Percentiles rank a stretch among this genome's conserved stretches.
phyloP scores from a whole-genome alignment of 257 asterid genomes.

The Capsicum baccatum region DNA sequence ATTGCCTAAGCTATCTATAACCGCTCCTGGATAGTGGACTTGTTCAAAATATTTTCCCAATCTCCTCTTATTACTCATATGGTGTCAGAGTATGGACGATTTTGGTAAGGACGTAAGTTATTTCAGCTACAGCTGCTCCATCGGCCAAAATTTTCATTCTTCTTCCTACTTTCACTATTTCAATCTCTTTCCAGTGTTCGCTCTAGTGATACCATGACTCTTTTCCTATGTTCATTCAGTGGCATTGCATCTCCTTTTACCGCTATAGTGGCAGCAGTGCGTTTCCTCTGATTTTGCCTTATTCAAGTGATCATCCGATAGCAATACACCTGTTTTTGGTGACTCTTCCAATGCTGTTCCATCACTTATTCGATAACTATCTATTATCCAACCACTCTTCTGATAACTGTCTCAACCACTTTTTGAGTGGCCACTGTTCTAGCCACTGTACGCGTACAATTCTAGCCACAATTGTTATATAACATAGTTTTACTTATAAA shows the following conservation, averaged over 20 bases:
- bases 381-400: not conserved
- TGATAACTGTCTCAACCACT: not conserved
- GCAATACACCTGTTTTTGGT: not conserved
- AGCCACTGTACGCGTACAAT: constrained; percentile 17
- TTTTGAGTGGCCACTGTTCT: constrained; percentile 15
- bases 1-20: not conserved
- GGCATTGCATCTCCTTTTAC: not conserved
- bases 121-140: constrained; percentile 8
- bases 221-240: constrained; percentile 15
- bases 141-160: constrained; percentile 8
- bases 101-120: not conserved
- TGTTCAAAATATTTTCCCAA: not conserved
- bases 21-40: not conserved
- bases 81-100: not conserved
- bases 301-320: not conserved
- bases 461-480: not conserved
- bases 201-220: not conserved
- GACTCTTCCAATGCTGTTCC: constrained; percentile 18
- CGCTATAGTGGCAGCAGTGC: not conserved
- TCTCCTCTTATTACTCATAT: constrained; percentile 17
- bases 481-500: not conserved
- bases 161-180: constrained; percentile 4
- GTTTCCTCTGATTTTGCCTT: not conserved
- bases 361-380: not conserved
- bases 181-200: not conserved